Conservation (phyloP, 306 rosid species). For the Alnus rubra region DNA sequence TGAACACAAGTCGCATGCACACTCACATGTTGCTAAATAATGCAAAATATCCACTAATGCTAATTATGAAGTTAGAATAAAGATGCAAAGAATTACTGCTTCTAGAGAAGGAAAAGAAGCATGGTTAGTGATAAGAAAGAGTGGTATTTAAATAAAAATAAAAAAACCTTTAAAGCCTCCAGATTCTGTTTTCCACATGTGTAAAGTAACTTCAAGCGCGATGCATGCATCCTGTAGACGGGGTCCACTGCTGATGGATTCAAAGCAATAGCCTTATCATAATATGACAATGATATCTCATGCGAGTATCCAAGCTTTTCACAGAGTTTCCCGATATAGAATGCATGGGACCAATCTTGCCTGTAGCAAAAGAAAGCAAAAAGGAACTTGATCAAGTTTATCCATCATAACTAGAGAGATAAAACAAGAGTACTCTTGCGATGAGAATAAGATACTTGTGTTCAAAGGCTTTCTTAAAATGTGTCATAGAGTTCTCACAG, state of each 20-base stretch:
- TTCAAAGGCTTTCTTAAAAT: slow-evolving; percentile 84
- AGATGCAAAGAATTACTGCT: slow-evolving; percentile 17
- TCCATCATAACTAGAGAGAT: slow-evolving; percentile 15
- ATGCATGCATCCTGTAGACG: slow-evolving; percentile 96
- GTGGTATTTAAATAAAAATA: background rate
- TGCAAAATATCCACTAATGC: slow-evolving; percentile 4
- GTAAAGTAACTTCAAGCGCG: slow-evolving; percentile 81
- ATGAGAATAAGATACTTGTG: slow-evolving; percentile 61
- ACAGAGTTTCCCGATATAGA: slow-evolving; percentile 92
- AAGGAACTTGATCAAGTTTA: slow-evolving; percentile 16
- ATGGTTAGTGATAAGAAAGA: slow-evolving; percentile 27
- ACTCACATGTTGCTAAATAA: background rate
- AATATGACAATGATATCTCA: slow-evolving; percentile 76
- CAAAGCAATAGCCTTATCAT: slow-evolving; percentile 71
- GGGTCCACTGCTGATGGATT: slow-evolving; percentile 93
- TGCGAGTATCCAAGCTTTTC: slow-evolving; percentile 83
- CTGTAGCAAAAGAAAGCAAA: slow-evolving; percentile 47
- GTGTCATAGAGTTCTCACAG: slow-evolving; percentile 93
- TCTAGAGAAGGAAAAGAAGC: slow-evolving; percentile 11
- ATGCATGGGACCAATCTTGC: slow-evolving; percentile 94
- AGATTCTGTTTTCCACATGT: slow-evolving; percentile 62
- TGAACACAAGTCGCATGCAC: slow-evolving; percentile 7
- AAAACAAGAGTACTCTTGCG: slow-evolving; percentile 23
- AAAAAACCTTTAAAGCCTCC: slow-evolving; percentile 71
- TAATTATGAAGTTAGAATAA: slow-evolving; percentile 24